Evolutionary conservation across 208 protist genomes (phyloP).

Genomic region (Crithidia sp.): DNA sequence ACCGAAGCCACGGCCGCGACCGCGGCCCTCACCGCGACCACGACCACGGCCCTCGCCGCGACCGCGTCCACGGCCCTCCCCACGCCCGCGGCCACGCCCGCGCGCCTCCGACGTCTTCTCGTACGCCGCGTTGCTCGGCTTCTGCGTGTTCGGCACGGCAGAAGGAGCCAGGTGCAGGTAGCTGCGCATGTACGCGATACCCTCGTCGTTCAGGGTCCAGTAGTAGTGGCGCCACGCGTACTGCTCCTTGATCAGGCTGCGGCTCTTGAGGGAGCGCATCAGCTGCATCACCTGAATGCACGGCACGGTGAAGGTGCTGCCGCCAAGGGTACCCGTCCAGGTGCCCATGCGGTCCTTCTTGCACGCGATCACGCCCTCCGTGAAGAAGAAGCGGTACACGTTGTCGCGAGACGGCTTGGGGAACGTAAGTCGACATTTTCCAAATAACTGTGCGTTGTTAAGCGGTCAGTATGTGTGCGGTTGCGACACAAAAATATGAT

Average conservation of each 20-base stretch:
- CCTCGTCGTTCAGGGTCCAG: slow-evolving; percentile 93
- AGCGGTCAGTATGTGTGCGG: too few relatives aligned
- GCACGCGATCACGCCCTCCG: slow-evolving; percentile 90
- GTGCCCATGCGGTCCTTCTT: slow-evolving; percentile 91
- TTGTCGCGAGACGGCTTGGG: slow-evolving; percentile 83
- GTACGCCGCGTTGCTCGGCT: slow-evolving; percentile 60
- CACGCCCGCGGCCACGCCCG: slow-evolving; percentile 46
- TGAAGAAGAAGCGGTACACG: slow-evolving; percentile 94
- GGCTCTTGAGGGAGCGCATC: slow-evolving; percentile 92
- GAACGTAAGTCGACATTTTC: slow-evolving; percentile 88
- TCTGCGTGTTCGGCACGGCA: slow-evolving; percentile 92
- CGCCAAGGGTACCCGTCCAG: slow-evolving; percentile 84
- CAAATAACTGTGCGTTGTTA: neutral
- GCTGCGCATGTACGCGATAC: slow-evolving; percentile 93
- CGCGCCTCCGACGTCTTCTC: slow-evolving; percentile 60
- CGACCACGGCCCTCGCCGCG: slow-evolving; percentile 53
- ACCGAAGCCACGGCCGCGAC: slow-evolving; percentile 76
- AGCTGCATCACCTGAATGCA: slow-evolving; percentile 90
- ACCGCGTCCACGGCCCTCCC: slow-evolving; percentile 57
- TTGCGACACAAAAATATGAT: neutral
- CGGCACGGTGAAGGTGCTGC: slow-evolving; percentile 78
- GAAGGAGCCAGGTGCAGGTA: slow-evolving; percentile 91
- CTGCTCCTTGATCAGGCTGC: slow-evolving; percentile 92
- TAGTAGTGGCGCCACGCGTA: slow-evolving; percentile 96
- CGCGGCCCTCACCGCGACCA: slow-evolving; percentile 63